Percentiles rank a stretch among this genome's conserved stretches.
Conservation (phyloP, 805 yeast genomes). For the Maudiozyma barnettii region DNA sequence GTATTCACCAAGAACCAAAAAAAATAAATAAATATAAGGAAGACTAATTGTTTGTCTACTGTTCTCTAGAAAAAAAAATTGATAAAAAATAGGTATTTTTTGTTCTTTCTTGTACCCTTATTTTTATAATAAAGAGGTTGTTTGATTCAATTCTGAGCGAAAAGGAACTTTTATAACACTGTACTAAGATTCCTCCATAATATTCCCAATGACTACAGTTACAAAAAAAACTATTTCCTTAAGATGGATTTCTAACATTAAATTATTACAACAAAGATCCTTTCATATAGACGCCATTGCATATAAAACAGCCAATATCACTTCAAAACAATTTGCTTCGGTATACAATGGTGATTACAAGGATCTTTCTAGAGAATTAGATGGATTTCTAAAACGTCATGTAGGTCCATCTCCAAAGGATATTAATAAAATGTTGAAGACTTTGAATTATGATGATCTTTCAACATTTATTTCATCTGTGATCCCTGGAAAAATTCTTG, state of each 20-base stretch:
- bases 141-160: no score
- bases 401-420: constrained; percentile 68
- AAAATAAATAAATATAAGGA: no score
- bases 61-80: no score
- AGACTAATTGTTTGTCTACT: no score
- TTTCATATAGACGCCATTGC: constrained; percentile 8
- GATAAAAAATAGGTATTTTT: no score
- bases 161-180: no score
- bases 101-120: no score
- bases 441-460: constrained; percentile 57
- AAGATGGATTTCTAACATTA: not conserved
- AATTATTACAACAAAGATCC: not conserved
- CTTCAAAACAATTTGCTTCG: constrained; percentile 41
- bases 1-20: no score
- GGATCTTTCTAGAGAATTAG: constrained; percentile 37
- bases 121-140: no score
- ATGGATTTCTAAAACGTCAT: constrained; percentile 85
- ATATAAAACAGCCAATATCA: constrained; percentile 36
- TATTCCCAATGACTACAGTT: not conserved
- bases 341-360: constrained; percentile 35
- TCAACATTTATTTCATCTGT: constrained; percentile 62
- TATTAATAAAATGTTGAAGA: constrained; percentile 53
- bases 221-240: not conserved
- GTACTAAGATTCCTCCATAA: no score
- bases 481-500: constrained; percentile 67